Conservation (phyloP, 257 asterid genomes). For the Scutellaria baicalensis region DNA sequence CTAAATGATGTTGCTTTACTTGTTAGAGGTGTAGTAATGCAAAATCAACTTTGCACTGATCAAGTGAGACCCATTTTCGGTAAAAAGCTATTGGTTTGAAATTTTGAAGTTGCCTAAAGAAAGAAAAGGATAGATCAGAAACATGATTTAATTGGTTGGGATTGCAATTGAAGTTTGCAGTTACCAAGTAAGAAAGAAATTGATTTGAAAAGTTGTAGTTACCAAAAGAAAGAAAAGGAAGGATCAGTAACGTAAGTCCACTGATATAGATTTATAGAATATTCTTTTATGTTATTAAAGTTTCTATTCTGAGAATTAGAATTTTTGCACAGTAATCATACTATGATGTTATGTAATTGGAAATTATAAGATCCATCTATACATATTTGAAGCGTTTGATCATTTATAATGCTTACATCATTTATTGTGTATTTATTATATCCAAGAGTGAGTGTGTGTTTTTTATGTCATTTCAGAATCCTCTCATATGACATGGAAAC, state of each 20-base stretch:
- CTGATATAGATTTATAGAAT: background rate
- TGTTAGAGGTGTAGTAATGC: background rate
- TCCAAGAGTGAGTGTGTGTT: background rate
- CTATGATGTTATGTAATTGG: background rate
- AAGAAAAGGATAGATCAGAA: background rate
- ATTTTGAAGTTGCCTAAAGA: background rate
- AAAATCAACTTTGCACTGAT: background rate
- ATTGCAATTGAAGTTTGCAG: background rate
- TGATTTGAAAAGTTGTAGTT: too few species aligned
- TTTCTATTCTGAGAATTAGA: background rate
- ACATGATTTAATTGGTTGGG: background rate
- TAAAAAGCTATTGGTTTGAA: background rate
- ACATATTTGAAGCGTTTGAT: background rate
- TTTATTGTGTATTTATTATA: background rate
- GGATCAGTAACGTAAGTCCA: too few species aligned
- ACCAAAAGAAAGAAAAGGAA: too few species aligned
- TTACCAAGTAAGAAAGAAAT: too few species aligned
- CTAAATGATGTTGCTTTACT: background rate
- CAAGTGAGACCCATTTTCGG: background rate
- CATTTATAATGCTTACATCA: background rate
- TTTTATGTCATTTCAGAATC: slow-evolving; percentile 28
- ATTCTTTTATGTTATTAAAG: background rate
- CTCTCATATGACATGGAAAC: slow-evolving; percentile 73
- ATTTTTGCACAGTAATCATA: background rate
- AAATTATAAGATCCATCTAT: background rate